phyloP scores from a whole-genome alignment of 257 asterid genomes.

The Solanum neorickii region DNA sequence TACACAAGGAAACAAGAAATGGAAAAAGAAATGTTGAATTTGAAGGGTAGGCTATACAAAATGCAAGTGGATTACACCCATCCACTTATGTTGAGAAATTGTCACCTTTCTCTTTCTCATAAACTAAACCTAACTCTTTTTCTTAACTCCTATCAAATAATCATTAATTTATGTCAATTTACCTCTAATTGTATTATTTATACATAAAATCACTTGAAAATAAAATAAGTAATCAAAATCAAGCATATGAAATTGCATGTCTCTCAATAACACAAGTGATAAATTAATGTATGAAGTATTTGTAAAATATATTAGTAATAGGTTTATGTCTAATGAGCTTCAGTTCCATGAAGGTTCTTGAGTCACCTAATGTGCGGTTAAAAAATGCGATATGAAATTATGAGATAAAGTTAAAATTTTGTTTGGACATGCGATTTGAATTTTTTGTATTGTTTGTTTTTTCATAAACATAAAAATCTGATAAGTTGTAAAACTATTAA shows the following conservation, averaged over 20 bases:
- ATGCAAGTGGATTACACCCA: neutral
- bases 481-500: too few relatives aligned
- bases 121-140: neutral
- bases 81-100: neutral
- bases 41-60: neutral
- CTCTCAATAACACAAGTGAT: neutral
- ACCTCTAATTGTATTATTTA: neutral
- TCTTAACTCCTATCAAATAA: neutral
- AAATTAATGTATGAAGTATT: neutral
- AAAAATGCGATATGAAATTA: too few relatives aligned
- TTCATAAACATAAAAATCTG: too few relatives aligned
- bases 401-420: too few relatives aligned
- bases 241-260: neutral
- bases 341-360: neutral
- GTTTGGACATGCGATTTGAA: too few relatives aligned
- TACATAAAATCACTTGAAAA: neutral
- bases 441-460: too few relatives aligned
- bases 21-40: neutral
- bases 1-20: neutral
- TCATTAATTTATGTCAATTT: neutral
- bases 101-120: neutral
- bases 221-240: neutral
- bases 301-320: neutral
- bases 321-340: neutral
- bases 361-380: neutral